These are phyloP conservation scores for Candida sanyaensis DNA, from an alignment of 1,139 yeast species.

Conservation along the genomic window DNA sequence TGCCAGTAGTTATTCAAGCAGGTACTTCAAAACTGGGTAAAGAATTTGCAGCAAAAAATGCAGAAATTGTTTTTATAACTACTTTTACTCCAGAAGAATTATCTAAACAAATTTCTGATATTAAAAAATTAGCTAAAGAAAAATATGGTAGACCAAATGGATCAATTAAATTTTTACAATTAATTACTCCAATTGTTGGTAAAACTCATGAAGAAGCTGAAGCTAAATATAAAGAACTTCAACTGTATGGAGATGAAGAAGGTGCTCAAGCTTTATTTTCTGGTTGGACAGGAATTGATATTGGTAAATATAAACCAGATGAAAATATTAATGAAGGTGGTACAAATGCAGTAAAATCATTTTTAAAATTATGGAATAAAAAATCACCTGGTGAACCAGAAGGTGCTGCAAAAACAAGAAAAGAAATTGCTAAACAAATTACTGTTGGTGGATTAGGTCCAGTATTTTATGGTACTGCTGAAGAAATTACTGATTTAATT, in stretches of 20 bases:
- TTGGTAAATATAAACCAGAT: conserved; percentile 28
- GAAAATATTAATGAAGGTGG: conserved; percentile 30
- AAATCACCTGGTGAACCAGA: conserved; percentile 27
- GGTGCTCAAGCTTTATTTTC: conserved; percentile 42
- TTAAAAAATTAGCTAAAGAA: conserved; percentile 30
- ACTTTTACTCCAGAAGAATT: conserved; percentile 31
- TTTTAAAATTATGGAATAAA: conserved; percentile 34
- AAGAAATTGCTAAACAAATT: conserved; percentile 27
- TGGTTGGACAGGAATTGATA: conserved; percentile 41
- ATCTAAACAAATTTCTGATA: conserved; percentile 26
- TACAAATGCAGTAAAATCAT: conserved; percentile 31
- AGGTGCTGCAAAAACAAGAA: conserved; percentile 27
- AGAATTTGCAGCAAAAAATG: conserved; percentile 48
- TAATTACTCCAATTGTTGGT: conserved; percentile 35
- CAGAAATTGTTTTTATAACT: conserved; percentile 43
- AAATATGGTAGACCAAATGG: conserved; percentile 35
- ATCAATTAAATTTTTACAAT: conserved; percentile 35
- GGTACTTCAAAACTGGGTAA: conserved; percentile 48
- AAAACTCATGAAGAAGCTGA: conserved; percentile 37
- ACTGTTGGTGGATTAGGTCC: conserved; percentile 34
- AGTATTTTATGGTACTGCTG: conserved; percentile 25
- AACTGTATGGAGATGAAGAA: conserved; percentile 35
- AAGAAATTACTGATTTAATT: conserved; percentile 28
- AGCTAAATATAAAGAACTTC: conserved; percentile 28
- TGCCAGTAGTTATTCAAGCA: conserved; percentile 49